phyloP scores from a whole-genome alignment of 2,329 filamentous ascomycete species.

The Talaromyces marneffei region DNA sequence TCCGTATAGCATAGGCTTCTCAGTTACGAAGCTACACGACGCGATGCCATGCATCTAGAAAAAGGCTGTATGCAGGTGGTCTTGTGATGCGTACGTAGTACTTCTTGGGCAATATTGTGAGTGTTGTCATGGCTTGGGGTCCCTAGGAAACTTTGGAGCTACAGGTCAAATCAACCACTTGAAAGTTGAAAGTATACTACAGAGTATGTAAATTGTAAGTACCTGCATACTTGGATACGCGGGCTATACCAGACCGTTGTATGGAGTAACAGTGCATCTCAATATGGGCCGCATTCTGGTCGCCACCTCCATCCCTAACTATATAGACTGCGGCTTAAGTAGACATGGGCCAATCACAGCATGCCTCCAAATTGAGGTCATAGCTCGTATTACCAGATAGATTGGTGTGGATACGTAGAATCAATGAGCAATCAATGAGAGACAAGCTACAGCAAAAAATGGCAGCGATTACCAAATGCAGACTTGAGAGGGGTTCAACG shows the following conservation, averaged over 20 bases:
- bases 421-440: not conserved
- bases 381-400: not conserved
- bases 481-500: not conserved
- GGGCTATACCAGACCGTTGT: not conserved
- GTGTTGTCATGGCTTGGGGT: not conserved
- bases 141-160: too few relatives aligned
- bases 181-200: too few relatives aligned
- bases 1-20: too few relatives aligned
- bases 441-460: not conserved
- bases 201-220: not conserved
- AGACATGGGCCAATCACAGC: not conserved
- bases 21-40: not conserved
- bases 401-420: not conserved
- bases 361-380: not conserved
- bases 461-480: not conserved
- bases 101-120: not conserved
- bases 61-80: not conserved
- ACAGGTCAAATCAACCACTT: not conserved
- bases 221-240: not conserved
- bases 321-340: slow-evolving; percentile 3
- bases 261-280: not conserved
- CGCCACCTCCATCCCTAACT: not conserved
- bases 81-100: not conserved
- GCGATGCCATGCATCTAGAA: not conserved
- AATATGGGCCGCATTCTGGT: not conserved